Conservation (phyloP, 495 filamentous ascomycete species). For the Penicilliopsis zonata region DNA sequence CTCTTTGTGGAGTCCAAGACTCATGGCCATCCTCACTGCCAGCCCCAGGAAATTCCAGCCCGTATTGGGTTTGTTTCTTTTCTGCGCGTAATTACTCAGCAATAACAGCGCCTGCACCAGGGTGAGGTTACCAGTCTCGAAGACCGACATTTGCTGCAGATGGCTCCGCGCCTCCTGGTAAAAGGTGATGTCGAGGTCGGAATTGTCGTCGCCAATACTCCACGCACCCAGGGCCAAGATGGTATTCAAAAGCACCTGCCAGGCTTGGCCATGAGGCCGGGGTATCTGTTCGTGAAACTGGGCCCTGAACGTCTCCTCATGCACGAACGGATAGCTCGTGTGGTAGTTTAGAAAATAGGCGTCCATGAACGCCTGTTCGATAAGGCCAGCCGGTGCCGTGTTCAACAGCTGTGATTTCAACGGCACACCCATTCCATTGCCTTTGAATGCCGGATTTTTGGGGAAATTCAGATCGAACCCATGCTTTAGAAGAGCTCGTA, state of each 20-base stretch:
- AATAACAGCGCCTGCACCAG: conserved; percentile 39
- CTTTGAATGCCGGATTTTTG: conserved; percentile 12
- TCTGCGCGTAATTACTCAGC: conserved; percentile 42
- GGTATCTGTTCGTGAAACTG: conserved; percentile 40
- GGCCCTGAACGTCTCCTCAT: conserved; percentile 42
- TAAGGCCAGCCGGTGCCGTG: conserved; percentile 29
- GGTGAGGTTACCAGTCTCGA: conserved; percentile 40
- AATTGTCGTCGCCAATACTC: conserved; percentile 37
- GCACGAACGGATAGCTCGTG: conserved; percentile 40
- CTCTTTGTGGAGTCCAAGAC: conserved; percentile 42
- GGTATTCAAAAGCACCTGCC: conserved; percentile 40
- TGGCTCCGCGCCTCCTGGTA: conserved; percentile 34
- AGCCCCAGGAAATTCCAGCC: conserved; percentile 43
- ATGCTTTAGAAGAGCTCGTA: conserved; percentile 32
- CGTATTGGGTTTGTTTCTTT: conserved; percentile 43
- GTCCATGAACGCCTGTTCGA: conserved; percentile 37
- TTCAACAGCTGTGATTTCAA: conserved; percentile 30
- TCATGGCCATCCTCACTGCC: conserved; percentile 40
- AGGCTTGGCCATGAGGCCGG: conserved; percentile 35
- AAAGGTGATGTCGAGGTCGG: conserved; percentile 34
- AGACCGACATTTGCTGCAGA: conserved; percentile 32
- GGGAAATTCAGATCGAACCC: conserved; percentile 35
- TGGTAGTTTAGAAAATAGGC: conserved; percentile 42
- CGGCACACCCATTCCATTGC: conserved; percentile 16
- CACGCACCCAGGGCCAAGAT: conserved; percentile 40